A percentile compares a stretch with the other conserved stretches of the same genome.
Evolutionary conservation across 2,329 filamentous ascomycete genomes (phyloP).

Genomic region (Endocalyx cinctus): DNA sequence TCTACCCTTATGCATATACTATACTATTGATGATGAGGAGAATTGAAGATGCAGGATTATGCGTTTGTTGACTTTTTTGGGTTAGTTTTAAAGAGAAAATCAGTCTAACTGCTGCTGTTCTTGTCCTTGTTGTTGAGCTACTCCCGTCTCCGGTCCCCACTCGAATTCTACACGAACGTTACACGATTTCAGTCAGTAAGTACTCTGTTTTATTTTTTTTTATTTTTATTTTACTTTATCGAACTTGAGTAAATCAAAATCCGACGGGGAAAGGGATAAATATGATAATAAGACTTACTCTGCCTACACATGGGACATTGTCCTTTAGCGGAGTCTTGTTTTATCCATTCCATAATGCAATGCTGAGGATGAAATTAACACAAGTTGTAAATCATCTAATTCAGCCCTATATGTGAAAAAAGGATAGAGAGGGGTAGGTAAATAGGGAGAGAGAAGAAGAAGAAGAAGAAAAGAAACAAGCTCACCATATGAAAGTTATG

Average conservation of each 20-base stretch:
- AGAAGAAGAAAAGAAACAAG: conserved; percentile 47
- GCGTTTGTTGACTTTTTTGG: too few relatives aligned
- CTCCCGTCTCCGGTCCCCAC: conserved; percentile 19
- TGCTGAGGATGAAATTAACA: conserved; percentile 53
- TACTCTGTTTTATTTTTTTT: not conserved
- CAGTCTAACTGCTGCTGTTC: conserved; percentile 18
- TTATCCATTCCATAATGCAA: conserved; percentile 93
- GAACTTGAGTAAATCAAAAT: too few relatives aligned
- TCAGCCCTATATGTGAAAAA: too few relatives aligned
- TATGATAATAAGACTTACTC: conserved; percentile 58
- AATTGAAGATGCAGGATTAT: too few relatives aligned
- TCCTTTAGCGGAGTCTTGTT: conserved; percentile 87
- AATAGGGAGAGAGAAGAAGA: conserved; percentile 1
- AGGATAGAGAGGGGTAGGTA: too few relatives aligned
- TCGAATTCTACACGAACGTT: conserved; percentile 24
- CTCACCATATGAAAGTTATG: conserved; percentile 96
- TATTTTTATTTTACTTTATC: conserved; percentile 4
- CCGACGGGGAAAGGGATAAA: too few relatives aligned
- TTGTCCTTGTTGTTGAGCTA: conserved; percentile 12
- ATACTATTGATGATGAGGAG: too few relatives aligned
- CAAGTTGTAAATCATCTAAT: too few relatives aligned
- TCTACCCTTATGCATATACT: too few relatives aligned
- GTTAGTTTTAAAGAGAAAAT: too few relatives aligned
- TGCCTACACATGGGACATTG: conserved; percentile 98
- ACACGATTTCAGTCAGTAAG: conserved; percentile 4